Conservation (phyloP, 441 rosid genomes). For the Flueggea neowawraea region DNA sequence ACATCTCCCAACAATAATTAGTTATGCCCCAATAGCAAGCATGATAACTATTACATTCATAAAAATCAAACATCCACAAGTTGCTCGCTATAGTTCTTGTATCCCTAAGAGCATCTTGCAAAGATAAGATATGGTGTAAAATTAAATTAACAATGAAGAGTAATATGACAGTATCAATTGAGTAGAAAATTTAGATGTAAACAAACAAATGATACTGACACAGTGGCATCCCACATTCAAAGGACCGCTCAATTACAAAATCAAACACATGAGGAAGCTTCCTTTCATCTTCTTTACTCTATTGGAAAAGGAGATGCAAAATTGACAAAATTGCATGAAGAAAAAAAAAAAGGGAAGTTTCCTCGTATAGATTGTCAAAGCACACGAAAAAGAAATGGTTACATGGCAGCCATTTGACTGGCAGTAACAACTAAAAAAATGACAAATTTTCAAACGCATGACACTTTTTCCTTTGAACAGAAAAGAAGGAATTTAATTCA, state of each 20-base stretch:
- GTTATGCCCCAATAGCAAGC: too few species aligned
- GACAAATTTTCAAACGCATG: background rate
- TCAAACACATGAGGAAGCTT: background rate
- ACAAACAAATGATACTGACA: slow-evolving; percentile 1
- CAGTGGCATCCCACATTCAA: slow-evolving; percentile 1
- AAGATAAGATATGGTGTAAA: too few species aligned
- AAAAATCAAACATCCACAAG: too few species aligned
- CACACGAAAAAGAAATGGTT: background rate
- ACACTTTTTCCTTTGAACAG: background rate
- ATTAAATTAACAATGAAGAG: background rate
- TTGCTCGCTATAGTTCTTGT: too few species aligned
- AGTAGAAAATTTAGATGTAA: background rate
- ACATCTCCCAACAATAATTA: too few species aligned
- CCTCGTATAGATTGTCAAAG: slow-evolving; percentile 2
- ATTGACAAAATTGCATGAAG: slow-evolving; percentile 4
- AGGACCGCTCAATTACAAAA: slow-evolving; percentile 1
- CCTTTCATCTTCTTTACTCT: background rate
- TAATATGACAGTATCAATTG: background rate
- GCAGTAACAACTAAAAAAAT: background rate
- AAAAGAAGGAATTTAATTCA: background rate
- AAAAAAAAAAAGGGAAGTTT: slow-evolving; percentile 5
- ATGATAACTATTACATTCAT: too few species aligned
- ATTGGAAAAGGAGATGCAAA: background rate
- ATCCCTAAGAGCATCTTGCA: too few species aligned
- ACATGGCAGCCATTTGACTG: slow-evolving; percentile 1